Conservation (phyloP, 1,284 basidiomycete species). For the Cutaneotrichosporon sp. region DNA sequence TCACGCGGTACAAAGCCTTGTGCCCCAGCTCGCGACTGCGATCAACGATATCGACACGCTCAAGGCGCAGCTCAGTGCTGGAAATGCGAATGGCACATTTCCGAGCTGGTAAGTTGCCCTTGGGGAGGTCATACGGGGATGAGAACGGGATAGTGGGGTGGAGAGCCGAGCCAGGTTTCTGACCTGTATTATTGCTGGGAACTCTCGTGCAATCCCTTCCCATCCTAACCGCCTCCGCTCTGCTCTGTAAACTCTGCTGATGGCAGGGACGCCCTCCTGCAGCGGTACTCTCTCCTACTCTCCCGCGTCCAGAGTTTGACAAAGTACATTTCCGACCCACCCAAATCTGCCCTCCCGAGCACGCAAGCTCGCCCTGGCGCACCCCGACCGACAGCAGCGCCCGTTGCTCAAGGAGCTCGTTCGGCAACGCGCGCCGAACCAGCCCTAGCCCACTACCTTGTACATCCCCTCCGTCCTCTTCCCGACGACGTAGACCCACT, state of each 20-base stretch:
- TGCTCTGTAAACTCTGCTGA: constrained; percentile 1
- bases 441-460: constrained; percentile 23
- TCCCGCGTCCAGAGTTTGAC: constrained; percentile 35
- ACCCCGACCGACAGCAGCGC: background rate
- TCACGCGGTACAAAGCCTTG: constrained; percentile 29
- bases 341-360: background rate
- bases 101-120: constrained; percentile 38
- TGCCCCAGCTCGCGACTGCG: constrained; percentile 36
- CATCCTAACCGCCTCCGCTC: background rate
- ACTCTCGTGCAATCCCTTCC: background rate
- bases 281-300: constrained; percentile 39
- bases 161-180: background rate
- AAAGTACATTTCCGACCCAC: constrained; percentile 23
- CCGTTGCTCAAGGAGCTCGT: background rate
- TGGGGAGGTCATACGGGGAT: background rate
- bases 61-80: constrained; percentile 28
- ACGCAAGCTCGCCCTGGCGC: background rate
- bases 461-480: constrained; percentile 38
- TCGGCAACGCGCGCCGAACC: background rate
- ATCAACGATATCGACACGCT: constrained; percentile 44
- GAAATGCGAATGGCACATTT: constrained; percentile 31
- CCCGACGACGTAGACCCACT: constrained; percentile 22
- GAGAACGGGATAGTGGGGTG: background rate
- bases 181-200: too few species aligned
- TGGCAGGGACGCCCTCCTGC: constrained; percentile 36